Evolutionary conservation across 768 basidiomycete genomes (phyloP), one percentile per base, ranked within the genome.

Genomic region (Phylloporus scabripes): DNA sequence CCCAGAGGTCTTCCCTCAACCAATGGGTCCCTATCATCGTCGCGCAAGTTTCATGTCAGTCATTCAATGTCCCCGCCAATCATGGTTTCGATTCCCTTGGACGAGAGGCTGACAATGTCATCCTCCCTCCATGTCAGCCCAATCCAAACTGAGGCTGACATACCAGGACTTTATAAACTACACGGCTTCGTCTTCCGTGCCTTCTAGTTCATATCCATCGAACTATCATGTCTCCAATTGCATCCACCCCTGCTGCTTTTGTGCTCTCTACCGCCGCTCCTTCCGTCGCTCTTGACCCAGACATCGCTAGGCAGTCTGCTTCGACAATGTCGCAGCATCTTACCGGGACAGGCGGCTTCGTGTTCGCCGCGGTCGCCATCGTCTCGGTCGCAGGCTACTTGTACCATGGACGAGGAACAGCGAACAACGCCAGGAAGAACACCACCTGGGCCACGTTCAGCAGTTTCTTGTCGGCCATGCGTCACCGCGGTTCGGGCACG

Each of bases 151-250:
- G 40, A 18, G 55, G 51, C 51, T 37, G 10, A 46, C 54, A 57
- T 44, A 10, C 21, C 4, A 17, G 38, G 8, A n/a, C 5, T 38
- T 49, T 51, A 60, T 52, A 58, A 45, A 38, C 17, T 1, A 9
- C 38, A 33, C 17, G 20, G 12, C 41, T 4, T 28, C 34, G 18
- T 21, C 17, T 17, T 12, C 34, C 5, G 24, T 24, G 5, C 18
- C 20, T 40, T 23, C 24, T n/a, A 29, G 26, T 37, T 10, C 34
- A 3, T 2, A 7, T 47, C 42, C 9, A 31, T 50, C 18, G 36
- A 52, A 42, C 21, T 2, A 49, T 46, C 49, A 62, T 62, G 60
- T 60, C 60, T 36, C 60, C 60, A 0, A 47, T 61, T 7, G 53
- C 58, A 0, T 36, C 55, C 55, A 45, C 50, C 47, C 33, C 32